Evolutionary conservation across 2,329 filamentous ascomycete species (phyloP).

Genomic region (Plectosphaerella cucumerina): DNA sequence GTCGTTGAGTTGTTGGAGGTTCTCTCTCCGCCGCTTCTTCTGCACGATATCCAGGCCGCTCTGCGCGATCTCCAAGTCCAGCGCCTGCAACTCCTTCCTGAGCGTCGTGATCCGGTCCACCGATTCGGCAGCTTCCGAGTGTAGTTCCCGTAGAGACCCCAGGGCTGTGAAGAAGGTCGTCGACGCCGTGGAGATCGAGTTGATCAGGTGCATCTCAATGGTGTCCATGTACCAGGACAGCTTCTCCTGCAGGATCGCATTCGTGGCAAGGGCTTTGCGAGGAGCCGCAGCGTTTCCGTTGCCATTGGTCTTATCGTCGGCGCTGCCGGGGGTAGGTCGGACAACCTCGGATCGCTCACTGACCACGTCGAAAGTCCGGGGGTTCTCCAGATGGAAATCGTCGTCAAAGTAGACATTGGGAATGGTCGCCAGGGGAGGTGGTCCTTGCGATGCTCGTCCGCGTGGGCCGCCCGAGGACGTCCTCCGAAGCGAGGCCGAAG

Average conservation of each 20-base stretch:
- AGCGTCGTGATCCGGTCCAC: conserved; percentile 80
- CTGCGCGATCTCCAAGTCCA: conserved; percentile 84
- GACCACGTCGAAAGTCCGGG: conserved; percentile 91
- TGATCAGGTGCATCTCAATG: conserved; percentile 93
- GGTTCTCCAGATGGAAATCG: conserved; percentile 92
- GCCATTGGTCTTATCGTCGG: conserved; percentile 47
- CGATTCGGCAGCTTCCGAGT: conserved; percentile 87
- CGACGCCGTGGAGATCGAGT: conserved; percentile 91
- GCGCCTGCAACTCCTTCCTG: conserved; percentile 70
- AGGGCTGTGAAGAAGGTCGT: conserved; percentile 95
- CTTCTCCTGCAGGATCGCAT: conserved; percentile 96
- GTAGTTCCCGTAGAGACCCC: conserved; percentile 83
- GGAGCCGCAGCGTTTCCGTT: conserved; percentile 59
- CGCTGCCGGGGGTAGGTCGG: conserved; percentile 53
- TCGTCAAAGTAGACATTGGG: conserved; percentile 93
- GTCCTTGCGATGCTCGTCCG: conserved; percentile 59
- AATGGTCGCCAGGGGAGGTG: conserved; percentile 86
- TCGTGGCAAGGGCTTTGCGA: conserved; percentile 87
- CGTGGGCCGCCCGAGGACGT: conserved; percentile 46
- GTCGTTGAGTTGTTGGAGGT: conserved; percentile 75
- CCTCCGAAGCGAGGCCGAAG: conserved; percentile 35
- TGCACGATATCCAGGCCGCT: conserved; percentile 83
- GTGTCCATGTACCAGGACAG: conserved; percentile 99
- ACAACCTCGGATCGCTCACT: conserved; percentile 97
- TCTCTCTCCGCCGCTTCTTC: conserved; percentile 76